Evolutionary conservation across 805 yeast species (phyloP).

Genomic region (Candida glaebosa): DNA sequence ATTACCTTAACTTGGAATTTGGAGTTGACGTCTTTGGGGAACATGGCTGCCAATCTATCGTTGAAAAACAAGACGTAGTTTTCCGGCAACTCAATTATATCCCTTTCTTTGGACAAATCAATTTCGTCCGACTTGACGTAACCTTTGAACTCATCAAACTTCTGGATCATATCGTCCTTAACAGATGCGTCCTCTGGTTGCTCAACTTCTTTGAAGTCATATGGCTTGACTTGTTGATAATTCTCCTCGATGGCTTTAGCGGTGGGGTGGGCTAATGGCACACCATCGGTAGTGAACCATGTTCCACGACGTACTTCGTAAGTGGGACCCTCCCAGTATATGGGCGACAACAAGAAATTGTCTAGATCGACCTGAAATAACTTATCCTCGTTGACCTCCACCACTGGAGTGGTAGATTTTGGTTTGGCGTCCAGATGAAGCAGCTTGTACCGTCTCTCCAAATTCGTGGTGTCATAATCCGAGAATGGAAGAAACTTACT

Average conservation of each 20-base stretch:
- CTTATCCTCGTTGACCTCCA: constrained; percentile 77
- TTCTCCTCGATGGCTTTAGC: constrained; percentile 60
- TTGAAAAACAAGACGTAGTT: constrained; percentile 39
- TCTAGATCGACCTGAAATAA: constrained; percentile 68
- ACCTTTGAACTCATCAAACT: constrained; percentile 13
- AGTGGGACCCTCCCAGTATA: constrained; percentile 85
- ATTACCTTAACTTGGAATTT: constrained; percentile 34
- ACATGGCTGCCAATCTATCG: constrained; percentile 42
- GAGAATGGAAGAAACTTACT: constrained; percentile 67
- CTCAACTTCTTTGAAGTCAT: constrained; percentile 11
- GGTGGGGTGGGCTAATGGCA: constrained; percentile 49
- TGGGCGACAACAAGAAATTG: constrained; percentile 55
- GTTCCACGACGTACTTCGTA: constrained; percentile 81
- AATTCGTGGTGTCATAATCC: constrained; percentile 51
- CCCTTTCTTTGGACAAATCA: constrained; percentile 22
- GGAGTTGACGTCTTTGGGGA: constrained; percentile 43
- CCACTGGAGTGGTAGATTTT: constrained; percentile 14
- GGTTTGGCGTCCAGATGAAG: constrained; percentile 6
- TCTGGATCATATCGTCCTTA: constrained; percentile 12
- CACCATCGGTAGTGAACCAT: constrained; percentile 67
- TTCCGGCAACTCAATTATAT: constrained; percentile 29
- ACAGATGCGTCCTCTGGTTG: constrained; percentile 6
- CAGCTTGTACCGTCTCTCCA: constrained; percentile 51
- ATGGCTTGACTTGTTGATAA: constrained; percentile 41
- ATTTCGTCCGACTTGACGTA: constrained; percentile 11